phyloP scores from a whole-genome alignment of 1,284 basidiomycete species.

The Lentinula novae-zelandiae region DNA sequence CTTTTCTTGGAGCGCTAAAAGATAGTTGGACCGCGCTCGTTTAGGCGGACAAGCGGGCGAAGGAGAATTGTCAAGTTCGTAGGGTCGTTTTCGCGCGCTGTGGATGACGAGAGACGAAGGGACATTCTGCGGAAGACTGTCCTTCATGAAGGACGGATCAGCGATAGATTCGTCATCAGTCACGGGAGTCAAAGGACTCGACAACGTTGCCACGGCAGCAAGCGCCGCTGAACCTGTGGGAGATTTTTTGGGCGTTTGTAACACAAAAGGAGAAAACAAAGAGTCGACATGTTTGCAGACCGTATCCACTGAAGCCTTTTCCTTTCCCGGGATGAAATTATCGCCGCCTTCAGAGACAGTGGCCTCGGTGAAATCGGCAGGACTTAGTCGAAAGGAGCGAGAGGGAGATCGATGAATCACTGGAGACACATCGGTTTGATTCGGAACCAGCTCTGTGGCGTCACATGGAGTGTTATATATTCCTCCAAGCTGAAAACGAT shows the following conservation, averaged over 20 bases:
- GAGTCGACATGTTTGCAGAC: slow-evolving; percentile 2
- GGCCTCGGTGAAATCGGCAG: background rate
- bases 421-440: slow-evolving; percentile 5
- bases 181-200: slow-evolving; percentile 13
- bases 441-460: background rate
- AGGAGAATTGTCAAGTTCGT: background rate
- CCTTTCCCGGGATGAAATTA: background rate
- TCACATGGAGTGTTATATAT: background rate
- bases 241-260: slow-evolving; percentile 1
- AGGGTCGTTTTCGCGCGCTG: background rate
- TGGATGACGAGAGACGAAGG: background rate
- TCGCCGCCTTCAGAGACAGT: background rate
- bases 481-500: background rate
- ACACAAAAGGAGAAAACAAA: slow-evolving; percentile 5
- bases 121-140: slow-evolving; percentile 1
- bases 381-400: background rate
- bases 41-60: background rate
- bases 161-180: slow-evolving; percentile 10
- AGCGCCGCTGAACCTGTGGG: background rate
- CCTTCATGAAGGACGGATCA: slow-evolving; percentile 5
- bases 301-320: background rate
- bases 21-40: slow-evolving; percentile 1
- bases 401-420: slow-evolving; percentile 4
- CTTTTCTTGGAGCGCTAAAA: background rate
- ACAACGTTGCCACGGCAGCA: background rate